Evolutionary conservation across 352 stramenopile species (phyloP).

Genomic region (Aphanomyces stellatus): DNA sequence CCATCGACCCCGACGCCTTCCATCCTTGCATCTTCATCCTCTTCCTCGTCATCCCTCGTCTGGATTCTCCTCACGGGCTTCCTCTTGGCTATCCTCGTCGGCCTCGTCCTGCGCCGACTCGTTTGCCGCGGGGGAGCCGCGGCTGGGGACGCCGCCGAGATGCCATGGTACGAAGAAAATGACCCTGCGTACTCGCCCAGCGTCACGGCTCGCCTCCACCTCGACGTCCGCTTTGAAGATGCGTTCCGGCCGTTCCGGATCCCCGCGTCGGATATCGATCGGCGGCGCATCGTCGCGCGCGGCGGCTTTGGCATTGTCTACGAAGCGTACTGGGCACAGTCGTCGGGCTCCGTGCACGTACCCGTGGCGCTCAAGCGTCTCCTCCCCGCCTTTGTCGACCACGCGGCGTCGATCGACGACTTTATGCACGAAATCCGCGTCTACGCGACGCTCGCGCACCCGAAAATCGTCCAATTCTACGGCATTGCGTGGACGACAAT

Average conservation of each 20-base stretch:
- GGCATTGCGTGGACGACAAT: slow-evolving; percentile 43
- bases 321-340: background rate
- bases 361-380: slow-evolving; percentile 15
- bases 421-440: slow-evolving; percentile 67
- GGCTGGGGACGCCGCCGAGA: background rate
- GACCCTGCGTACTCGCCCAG: background rate
- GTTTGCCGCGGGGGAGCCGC: background rate
- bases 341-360: background rate
- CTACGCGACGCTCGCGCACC: slow-evolving; percentile 41
- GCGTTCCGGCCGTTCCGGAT: slow-evolving; percentile 14
- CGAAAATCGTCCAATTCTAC: slow-evolving; percentile 41
- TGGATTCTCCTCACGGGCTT: too few relatives aligned
- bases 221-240: slow-evolving; percentile 19
- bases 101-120: background rate
- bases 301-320: slow-evolving; percentile 21
- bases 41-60: too few relatives aligned
- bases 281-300: slow-evolving; percentile 10
- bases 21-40: too few relatives aligned
- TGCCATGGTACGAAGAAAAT: background rate
- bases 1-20: background rate
- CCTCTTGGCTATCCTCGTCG: too few relatives aligned
- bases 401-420: background rate
- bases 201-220: slow-evolving; percentile 6
- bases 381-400: slow-evolving; percentile 6
- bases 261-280: slow-evolving; percentile 9